These are phyloP conservation scores for Oligophagozyma castellii DNA, from an alignment of 1,139 yeast genomes.

Conservation along the genomic window DNA sequence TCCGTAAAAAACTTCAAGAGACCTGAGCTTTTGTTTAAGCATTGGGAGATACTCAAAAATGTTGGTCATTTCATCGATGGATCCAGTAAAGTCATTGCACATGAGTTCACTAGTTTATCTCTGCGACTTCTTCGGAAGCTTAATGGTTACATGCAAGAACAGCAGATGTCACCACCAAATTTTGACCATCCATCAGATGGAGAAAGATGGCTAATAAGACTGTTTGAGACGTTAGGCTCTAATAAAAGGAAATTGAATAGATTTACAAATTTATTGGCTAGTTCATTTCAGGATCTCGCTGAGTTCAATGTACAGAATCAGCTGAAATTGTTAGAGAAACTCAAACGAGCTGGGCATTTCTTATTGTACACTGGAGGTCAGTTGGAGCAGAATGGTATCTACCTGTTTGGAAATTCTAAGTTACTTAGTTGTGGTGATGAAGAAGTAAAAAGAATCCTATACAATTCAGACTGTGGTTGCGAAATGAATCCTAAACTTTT, in stretches of 20 bases:
- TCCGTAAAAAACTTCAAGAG: slow-evolving; percentile 79
- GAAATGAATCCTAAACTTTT: slow-evolving; percentile 24
- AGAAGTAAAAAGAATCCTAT: slow-evolving; percentile 25
- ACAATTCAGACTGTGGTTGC: slow-evolving; percentile 27
- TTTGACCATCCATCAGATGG: slow-evolving; percentile 43
- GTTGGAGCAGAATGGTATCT: slow-evolving; percentile 54
- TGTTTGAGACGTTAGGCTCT: slow-evolving; percentile 76
- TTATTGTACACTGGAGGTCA: slow-evolving; percentile 59
- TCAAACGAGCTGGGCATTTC: slow-evolving; percentile 60
- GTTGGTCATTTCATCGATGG: slow-evolving; percentile 67
- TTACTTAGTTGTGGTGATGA: slow-evolving; percentile 25
- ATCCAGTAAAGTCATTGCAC: slow-evolving; percentile 76
- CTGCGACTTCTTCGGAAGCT: slow-evolving; percentile 57
- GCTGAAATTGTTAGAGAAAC: slow-evolving; percentile 33
- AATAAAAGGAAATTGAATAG: slow-evolving; percentile 74
- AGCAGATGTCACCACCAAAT: slow-evolving; percentile 49
- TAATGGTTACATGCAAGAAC: slow-evolving; percentile 57
- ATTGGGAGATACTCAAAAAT: slow-evolving; percentile 62
- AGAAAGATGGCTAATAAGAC: slow-evolving; percentile 66
- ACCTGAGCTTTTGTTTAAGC: slow-evolving; percentile 74
- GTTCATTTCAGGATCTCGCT: slow-evolving; percentile 64
- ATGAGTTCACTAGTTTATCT: slow-evolving; percentile 54
- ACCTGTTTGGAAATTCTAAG: slow-evolving; percentile 27
- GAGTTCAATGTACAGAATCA: slow-evolving; percentile 52
- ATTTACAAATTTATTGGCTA: slow-evolving; percentile 54